These are phyloP conservation scores for Pinus albicaulis DNA, from an alignment of 75 land plant species.

Conservation along the genomic window DNA sequence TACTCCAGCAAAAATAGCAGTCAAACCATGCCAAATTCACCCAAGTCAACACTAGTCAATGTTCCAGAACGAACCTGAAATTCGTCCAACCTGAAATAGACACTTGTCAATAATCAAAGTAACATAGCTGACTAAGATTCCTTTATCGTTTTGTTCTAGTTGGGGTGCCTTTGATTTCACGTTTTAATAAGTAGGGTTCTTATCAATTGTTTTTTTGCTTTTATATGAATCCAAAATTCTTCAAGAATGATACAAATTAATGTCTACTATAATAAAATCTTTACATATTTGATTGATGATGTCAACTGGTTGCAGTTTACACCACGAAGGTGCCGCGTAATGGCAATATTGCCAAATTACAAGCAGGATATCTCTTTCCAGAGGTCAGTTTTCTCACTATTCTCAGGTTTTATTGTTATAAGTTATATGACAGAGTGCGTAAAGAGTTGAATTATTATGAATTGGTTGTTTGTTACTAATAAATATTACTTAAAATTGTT, in stretches of 20 bases:
- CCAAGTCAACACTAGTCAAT: no score
- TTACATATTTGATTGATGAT: not conserved
- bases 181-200: not conserved
- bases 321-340: constrained; percentile 63
- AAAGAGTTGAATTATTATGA: not conserved
- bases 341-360: constrained; percentile 65
- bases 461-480: not conserved
- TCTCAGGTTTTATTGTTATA: not conserved
- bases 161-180: not conserved
- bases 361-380: constrained; percentile 73
- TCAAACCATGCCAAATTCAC: no score
- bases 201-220: not conserved
- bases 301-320: constrained; percentile 35
- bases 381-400: constrained; percentile 43
- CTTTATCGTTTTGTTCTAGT: not conserved
- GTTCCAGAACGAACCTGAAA: no score
- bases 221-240: not conserved
- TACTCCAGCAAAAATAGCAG: no score
- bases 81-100: no score
- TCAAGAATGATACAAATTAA: not conserved
- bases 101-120: not conserved
- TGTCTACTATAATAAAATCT: not conserved
- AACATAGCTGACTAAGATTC: not conserved
- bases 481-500: not conserved
- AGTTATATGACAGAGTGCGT: not conserved